A percentile compares a stretch with the other conserved stretches of the same genome.
These are phyloP conservation scores for Penicillium fuscoglaucum DNA, from an alignment of 2,329 filamentous ascomycete species.

Conservation along the genomic window DNA sequence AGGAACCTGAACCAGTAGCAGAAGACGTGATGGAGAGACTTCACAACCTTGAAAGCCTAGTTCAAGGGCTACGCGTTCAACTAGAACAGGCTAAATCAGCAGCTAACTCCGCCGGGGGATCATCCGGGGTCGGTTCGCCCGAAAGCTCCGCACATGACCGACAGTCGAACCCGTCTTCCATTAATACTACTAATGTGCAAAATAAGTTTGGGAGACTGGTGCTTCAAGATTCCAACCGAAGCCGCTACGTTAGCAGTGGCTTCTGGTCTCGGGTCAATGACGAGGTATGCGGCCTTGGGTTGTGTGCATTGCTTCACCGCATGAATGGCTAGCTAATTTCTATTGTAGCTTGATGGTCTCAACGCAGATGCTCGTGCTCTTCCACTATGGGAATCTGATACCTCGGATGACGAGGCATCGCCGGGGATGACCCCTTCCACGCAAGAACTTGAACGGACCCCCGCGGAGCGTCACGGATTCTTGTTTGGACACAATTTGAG, in stretches of 20 bases:
- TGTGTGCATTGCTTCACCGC: constrained; percentile 16
- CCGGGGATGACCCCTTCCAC: constrained; percentile 30
- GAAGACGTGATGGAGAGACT: constrained; percentile 53
- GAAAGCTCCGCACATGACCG: constrained; percentile 20
- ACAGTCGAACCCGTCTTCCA: constrained; percentile 15
- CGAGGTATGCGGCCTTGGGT: constrained; percentile 45
- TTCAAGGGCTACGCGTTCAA: constrained; percentile 53
- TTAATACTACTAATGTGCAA: constrained; percentile 29
- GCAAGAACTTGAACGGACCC: constrained; percentile 44
- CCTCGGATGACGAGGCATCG: constrained; percentile 35
- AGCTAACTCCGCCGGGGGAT: constrained; percentile 26
- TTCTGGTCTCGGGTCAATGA: constrained; percentile 60
- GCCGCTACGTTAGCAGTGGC: constrained; percentile 53
- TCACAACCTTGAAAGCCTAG: constrained; percentile 52
- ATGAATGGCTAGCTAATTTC: background rate
- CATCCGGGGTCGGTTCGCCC: constrained; percentile 32
- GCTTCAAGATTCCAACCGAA: constrained; percentile 45
- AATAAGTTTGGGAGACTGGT: constrained; percentile 53
- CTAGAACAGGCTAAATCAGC: constrained; percentile 46
- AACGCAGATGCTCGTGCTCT: constrained; percentile 30
- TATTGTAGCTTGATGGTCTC: constrained; percentile 19
- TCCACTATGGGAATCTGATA: constrained; percentile 37
- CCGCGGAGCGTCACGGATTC: constrained; percentile 53
- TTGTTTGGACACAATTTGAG: constrained; percentile 50
- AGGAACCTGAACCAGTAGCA: constrained; percentile 29